A percentile compares a stretch with the other conserved stretches of the same genome.
Conservation (phyloP, 2,329 filamentous ascomycete species). For the Fusarium bactridioides region DNA sequence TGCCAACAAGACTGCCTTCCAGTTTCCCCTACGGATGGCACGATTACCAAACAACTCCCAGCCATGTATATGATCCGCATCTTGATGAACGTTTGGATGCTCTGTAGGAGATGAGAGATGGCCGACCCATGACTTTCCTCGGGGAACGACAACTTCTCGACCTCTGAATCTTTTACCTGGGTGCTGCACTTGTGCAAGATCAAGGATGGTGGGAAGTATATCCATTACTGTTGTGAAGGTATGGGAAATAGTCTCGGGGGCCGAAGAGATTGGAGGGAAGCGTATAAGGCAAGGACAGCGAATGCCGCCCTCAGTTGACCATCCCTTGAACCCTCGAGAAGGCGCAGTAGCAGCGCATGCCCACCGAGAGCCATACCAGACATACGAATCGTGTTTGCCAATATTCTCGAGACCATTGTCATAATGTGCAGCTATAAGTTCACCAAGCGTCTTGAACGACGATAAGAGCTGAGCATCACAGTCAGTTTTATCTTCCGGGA, state of each 20-base stretch:
- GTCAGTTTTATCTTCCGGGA: neutral
- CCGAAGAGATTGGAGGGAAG: conserved; percentile 40
- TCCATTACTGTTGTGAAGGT: conserved; percentile 55
- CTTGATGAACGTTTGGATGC: conserved; percentile 11
- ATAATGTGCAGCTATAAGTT: conserved; percentile 49
- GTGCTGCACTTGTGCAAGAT: conserved; percentile 56
- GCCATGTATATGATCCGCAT: conserved; percentile 57
- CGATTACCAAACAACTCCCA: conserved; percentile 64
- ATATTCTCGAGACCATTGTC: conserved; percentile 60
- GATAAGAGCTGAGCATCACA: neutral
- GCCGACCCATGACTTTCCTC: conserved; percentile 18
- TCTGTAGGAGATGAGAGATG: conserved; percentile 1
- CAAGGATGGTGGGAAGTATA: conserved; percentile 56
- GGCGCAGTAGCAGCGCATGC: conserved; percentile 52
- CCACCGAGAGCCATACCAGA: conserved; percentile 68
- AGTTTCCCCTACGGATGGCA: conserved; percentile 63
- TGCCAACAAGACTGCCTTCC: conserved; percentile 56
- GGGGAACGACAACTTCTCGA: conserved; percentile 1
- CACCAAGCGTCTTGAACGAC: neutral
- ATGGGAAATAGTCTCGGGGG: conserved; percentile 45
- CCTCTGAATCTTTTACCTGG: conserved; percentile 40
- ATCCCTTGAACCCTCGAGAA: conserved; percentile 46
- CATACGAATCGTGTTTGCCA: conserved; percentile 62
- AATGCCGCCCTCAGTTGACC: conserved; percentile 40
- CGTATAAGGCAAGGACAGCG: conserved; percentile 17